These are phyloP conservation scores for Phytophthora ohioensis DNA, from an alignment of 352 stramenopile genomes.

Conservation along the genomic window DNA sequence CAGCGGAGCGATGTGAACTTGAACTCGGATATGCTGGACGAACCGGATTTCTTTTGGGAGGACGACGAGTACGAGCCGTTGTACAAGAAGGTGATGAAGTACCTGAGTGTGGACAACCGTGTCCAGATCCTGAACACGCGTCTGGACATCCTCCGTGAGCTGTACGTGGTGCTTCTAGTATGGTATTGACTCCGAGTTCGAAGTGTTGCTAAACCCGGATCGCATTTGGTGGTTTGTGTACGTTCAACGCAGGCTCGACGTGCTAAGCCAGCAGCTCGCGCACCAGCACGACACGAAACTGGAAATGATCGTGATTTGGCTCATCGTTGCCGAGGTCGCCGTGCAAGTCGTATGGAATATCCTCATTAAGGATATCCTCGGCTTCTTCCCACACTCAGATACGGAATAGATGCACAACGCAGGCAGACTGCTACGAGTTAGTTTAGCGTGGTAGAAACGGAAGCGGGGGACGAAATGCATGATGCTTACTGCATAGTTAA, in stretches of 20 bases:
- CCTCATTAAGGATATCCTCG: slow-evolving; percentile 89
- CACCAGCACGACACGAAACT: slow-evolving; percentile 91
- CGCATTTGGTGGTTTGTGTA: not conserved
- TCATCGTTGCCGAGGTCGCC: slow-evolving; percentile 92
- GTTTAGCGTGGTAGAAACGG: slow-evolving; percentile 8
- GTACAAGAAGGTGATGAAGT: slow-evolving; percentile 93
- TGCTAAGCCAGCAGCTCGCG: slow-evolving; percentile 93
- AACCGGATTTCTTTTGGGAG: slow-evolving; percentile 96
- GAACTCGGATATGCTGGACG: slow-evolving; percentile 95
- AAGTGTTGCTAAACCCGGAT: not conserved
- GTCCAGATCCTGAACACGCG: slow-evolving; percentile 95
- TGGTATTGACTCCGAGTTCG: too few relatives aligned
- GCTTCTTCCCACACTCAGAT: slow-evolving; percentile 81
- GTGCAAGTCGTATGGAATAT: slow-evolving; percentile 92
- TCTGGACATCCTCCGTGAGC: slow-evolving; percentile 93
- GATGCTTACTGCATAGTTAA: slow-evolving; percentile 16
- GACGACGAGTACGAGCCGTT: slow-evolving; percentile 93
- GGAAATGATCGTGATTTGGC: slow-evolving; percentile 95
- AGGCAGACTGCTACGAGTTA: not conserved
- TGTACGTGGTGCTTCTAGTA: slow-evolving; percentile 59
- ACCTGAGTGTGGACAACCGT: slow-evolving; percentile 93
- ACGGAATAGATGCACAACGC: slow-evolving; percentile 40
- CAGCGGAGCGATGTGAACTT: slow-evolving; percentile 94
- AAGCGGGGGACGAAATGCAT: slow-evolving; percentile 18
- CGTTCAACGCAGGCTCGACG: slow-evolving; percentile 73